A percentile compares a stretch with the other conserved stretches of the same genome.
Conservation (phyloP, 2,329 filamentous ascomycete genomes). For the Aspergillus sp. region DNA sequence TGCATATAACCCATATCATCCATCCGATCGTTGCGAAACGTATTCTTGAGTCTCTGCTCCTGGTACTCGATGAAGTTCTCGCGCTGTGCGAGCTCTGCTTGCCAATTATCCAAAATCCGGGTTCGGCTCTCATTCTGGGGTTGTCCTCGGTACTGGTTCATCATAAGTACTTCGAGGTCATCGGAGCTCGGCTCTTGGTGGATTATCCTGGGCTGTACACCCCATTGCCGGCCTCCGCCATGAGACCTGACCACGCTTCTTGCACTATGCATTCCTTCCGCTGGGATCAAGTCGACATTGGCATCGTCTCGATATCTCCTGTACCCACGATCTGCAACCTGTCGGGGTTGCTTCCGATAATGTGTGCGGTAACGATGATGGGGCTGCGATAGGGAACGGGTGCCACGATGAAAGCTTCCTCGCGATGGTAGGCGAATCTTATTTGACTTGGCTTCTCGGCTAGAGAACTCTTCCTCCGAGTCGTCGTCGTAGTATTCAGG, state of each 20-base stretch:
- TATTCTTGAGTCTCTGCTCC: slow-evolving; percentile 23
- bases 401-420: slow-evolving; percentile 18
- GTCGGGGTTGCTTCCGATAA: slow-evolving; percentile 23
- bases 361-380: slow-evolving; percentile 26
- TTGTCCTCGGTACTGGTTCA: slow-evolving; percentile 12
- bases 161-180: slow-evolving; percentile 15
- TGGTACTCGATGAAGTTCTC: slow-evolving; percentile 8
- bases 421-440: slow-evolving; percentile 17
- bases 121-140: slow-evolving; percentile 25
- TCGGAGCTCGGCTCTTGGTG: slow-evolving; percentile 15
- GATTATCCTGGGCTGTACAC: slow-evolving; percentile 22
- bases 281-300: slow-evolving; percentile 27
- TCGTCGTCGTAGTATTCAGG: slow-evolving; percentile 27
- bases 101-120: slow-evolving; percentile 22
- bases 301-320: slow-evolving; percentile 15
- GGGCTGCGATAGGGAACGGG: slow-evolving; percentile 17
- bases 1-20: slow-evolving; percentile 6
- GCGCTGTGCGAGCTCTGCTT: slow-evolving; percentile 3
- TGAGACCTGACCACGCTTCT: slow-evolving; percentile 7
- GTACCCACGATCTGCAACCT: slow-evolving; percentile 5
- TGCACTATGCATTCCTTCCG: slow-evolving; percentile 17
- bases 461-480: slow-evolving; percentile 29
- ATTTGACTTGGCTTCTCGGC: slow-evolving; percentile 19
- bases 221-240: slow-evolving; percentile 12
- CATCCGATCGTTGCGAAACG: slow-evolving; percentile 16